These are phyloP conservation scores for Plasmodium yoelii DNA, from an alignment of 169 alveolate species.

Conservation along the genomic window DNA sequence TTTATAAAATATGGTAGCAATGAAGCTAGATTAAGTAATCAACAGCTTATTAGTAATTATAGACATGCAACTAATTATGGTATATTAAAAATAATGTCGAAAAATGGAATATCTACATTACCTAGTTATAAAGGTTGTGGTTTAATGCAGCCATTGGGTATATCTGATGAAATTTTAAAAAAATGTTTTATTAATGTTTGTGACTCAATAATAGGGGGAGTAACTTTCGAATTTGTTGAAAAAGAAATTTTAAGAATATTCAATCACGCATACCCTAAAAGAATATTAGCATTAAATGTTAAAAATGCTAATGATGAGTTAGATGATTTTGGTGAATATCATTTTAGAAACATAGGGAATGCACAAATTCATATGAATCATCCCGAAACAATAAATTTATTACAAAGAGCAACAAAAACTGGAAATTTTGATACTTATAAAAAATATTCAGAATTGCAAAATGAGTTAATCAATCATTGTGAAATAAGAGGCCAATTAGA, in stretches of 20 bases:
- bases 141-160: constrained; percentile 80
- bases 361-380: constrained; percentile 83
- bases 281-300: constrained; percentile 75
- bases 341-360: constrained; percentile 80
- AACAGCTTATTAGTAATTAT: constrained; percentile 76
- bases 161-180: constrained; percentile 75
- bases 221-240: constrained; percentile 72
- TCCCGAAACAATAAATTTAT: constrained; percentile 83
- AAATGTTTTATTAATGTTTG: constrained; percentile 73
- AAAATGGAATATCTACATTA: constrained; percentile 84
- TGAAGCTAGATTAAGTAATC: constrained; percentile 66
- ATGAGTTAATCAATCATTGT: constrained; percentile 79
- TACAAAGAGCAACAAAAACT: constrained; percentile 81
- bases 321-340: constrained; percentile 83
- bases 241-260: constrained; percentile 73
- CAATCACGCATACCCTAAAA: constrained; percentile 78
- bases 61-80: constrained; percentile 76
- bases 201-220: constrained; percentile 77
- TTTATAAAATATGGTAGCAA: constrained; percentile 47
- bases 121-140: constrained; percentile 85
- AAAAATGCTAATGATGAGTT: constrained; percentile 79
- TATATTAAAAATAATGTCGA: constrained; percentile 83
- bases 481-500: constrained; percentile 85
- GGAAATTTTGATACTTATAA: constrained; percentile 77
- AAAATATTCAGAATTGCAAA: constrained; percentile 76